Evolutionary conservation across 1,284 basidiomycete species (phyloP).

Genomic region (Fomitopsis palustris): DNA sequence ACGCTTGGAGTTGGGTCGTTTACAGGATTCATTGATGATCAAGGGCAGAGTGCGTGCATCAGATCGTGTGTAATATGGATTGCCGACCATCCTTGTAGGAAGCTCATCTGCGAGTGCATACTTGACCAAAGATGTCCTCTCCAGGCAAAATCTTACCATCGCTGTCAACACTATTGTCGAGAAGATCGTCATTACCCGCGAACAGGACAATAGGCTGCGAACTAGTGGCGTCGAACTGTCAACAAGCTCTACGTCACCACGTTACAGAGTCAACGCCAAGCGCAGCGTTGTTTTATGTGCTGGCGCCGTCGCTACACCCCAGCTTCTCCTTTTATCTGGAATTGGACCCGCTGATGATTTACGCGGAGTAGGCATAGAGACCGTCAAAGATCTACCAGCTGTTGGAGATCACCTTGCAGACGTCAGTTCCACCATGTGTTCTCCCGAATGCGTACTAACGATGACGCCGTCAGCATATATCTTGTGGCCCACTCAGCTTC

Average conservation of each 20-base stretch:
- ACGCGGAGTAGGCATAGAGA: conserved; percentile 18
- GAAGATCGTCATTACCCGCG: conserved; percentile 13
- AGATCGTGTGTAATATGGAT: no score
- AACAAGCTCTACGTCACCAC: conserved; percentile 6
- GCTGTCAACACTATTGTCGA: conserved; percentile 34
- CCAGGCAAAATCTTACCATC: conserved; percentile 36
- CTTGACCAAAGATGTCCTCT: conserved; percentile 29
- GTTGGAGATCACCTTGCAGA: conserved; percentile 23
- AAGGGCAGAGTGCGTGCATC: conserved; percentile 24
- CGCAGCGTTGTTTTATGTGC: conserved; percentile 26
- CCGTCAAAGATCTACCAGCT: conserved; percentile 27
- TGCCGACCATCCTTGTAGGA: conserved; percentile 11
- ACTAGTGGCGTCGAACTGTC: conserved; percentile 30
- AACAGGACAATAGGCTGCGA: conserved; percentile 12
- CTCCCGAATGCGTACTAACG: neutral
- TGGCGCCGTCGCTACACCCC: conserved; percentile 30
- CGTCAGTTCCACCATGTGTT: conserved; percentile 19
- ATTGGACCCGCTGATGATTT: conserved; percentile 9
- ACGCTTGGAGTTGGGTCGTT: conserved; percentile 20
- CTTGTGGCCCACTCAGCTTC: conserved; percentile 20
- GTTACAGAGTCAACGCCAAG: conserved; percentile 11
- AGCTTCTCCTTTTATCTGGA: conserved; percentile 12
- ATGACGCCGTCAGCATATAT: conserved; percentile 18
- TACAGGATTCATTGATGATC: conserved; percentile 23
- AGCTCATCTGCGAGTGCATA: conserved; percentile 37